A percentile compares a stretch with the other conserved stretches of the same genome.
phyloP scores from a whole-genome alignment of 192 early-diverging fungal genomes.

The Gryganskiella cystojenkinii region DNA sequence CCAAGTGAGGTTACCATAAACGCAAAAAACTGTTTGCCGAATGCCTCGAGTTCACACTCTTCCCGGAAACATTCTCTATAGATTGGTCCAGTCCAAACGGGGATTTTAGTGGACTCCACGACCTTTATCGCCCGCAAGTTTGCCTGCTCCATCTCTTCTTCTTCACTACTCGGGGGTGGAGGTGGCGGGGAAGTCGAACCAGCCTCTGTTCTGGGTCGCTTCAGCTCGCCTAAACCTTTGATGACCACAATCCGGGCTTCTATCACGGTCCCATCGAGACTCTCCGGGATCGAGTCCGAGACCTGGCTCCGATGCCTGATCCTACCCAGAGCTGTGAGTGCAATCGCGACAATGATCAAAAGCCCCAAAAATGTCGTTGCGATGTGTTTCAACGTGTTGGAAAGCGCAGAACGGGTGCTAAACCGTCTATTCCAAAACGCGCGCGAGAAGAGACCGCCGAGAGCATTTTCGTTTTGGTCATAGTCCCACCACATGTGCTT shows the following conservation, averaged over 20 bases:
- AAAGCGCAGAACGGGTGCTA: slow-evolving; percentile 7
- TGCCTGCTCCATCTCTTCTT: not conserved
- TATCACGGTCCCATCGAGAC: slow-evolving; percentile 13
- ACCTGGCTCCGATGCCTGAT: slow-evolving; percentile 15
- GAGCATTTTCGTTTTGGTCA: not conserved
- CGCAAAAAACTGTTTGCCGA: slow-evolving; percentile 35
- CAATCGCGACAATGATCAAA: slow-evolving; percentile 31
- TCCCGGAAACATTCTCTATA: slow-evolving; percentile 9
- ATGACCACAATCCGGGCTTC: slow-evolving; percentile 38
- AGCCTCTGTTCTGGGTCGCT: not conserved
- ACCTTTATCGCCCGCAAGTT: not conserved
- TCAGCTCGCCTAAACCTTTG: slow-evolving; percentile 12
- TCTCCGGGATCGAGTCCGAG: slow-evolving; percentile 27
- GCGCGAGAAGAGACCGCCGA: slow-evolving; percentile 7
- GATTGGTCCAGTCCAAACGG: slow-evolving; percentile 24
- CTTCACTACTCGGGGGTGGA: not conserved
- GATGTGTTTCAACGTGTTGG: slow-evolving; percentile 5
- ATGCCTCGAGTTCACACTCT: slow-evolving; percentile 10
- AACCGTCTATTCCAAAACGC: slow-evolving; percentile 8
- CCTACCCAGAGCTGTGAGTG: slow-evolving; percentile 25
- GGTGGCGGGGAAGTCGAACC: no score
- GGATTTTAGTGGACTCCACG: slow-evolving; percentile 10
- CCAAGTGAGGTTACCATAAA: slow-evolving; percentile 19
- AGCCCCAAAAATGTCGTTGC: slow-evolving; percentile 11
- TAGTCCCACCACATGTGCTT: slow-evolving; percentile 23